Percentiles rank a stretch among this genome's conserved stretches.
phyloP scores from a whole-genome alignment of 108 stramenopile species.

The Pseudonitzschia multistriata region DNA sequence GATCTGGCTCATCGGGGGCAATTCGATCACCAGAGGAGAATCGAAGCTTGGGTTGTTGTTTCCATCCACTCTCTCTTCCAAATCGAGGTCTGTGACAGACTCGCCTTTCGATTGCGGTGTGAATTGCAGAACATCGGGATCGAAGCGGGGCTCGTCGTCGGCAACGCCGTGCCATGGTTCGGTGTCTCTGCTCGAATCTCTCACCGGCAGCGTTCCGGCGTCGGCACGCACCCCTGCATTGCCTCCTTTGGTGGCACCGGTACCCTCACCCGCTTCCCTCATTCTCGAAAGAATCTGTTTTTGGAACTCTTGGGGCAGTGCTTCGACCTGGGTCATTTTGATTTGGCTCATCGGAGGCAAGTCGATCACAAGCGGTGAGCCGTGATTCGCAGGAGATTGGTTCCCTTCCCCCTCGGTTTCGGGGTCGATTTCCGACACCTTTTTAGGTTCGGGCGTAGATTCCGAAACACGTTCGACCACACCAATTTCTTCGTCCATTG shows the following conservation, averaged over 20 bases:
- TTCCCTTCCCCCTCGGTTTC: neutral
- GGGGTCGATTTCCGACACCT: neutral
- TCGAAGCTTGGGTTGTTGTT: neutral
- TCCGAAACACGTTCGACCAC: neutral
- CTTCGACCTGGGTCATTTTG: slow-evolving; percentile 45
- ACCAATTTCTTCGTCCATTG: neutral
- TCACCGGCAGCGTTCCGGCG: neutral
- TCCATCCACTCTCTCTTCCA: neutral
- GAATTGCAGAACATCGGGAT: neutral
- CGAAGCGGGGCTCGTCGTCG: neutral
- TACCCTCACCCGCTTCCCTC: slow-evolving; percentile 1
- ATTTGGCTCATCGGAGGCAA: slow-evolving; percentile 54
- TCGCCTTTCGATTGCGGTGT: neutral
- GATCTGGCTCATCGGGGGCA: slow-evolving; percentile 55
- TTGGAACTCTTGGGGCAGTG: slow-evolving; percentile 38
- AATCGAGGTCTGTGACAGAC: neutral
- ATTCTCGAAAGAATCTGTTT: slow-evolving; percentile 22
- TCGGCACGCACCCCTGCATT: neutral
- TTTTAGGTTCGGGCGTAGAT: neutral
- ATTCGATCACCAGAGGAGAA: slow-evolving; percentile 17
- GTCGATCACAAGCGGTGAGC: slow-evolving; percentile 13
- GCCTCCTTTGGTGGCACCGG: neutral
- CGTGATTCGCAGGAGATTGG: neutral
- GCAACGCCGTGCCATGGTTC: neutral
- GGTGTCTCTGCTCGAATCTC: neutral